Conservation (phyloP, 2,329 filamentous ascomycete species). For the Fusarium agapanthi region DNA sequence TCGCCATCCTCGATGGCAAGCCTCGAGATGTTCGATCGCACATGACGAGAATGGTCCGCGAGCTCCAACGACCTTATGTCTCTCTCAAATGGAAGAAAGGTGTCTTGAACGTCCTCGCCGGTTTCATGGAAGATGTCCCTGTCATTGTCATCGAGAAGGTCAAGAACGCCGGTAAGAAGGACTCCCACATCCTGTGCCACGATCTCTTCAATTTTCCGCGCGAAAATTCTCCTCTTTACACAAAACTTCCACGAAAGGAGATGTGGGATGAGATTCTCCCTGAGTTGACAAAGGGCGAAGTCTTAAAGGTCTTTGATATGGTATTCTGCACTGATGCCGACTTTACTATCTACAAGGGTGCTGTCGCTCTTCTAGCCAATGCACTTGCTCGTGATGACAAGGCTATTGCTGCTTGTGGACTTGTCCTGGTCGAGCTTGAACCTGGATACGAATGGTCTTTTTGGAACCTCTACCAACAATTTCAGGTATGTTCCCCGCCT, state of each 20-base stretch:
- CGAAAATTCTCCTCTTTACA: conserved; percentile 28
- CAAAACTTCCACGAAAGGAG: conserved; percentile 28
- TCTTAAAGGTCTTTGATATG: conserved; percentile 34
- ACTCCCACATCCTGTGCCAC: conserved; percentile 31
- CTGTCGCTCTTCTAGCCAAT: conserved; percentile 19
- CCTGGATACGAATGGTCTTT: conserved; percentile 36
- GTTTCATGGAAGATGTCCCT: conserved; percentile 35
- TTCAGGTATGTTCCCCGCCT: conserved; percentile 12
- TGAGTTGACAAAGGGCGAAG: conserved; percentile 10
- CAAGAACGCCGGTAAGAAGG: conserved; percentile 37
- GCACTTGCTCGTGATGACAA: conserved; percentile 28
- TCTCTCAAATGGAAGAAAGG: conserved; percentile 36
- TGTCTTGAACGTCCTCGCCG: conserved; percentile 19
- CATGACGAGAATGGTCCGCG: conserved; percentile 26
- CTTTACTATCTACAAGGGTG: conserved; percentile 37
- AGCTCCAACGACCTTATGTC: conserved; percentile 28
- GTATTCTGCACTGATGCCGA: conserved; percentile 35
- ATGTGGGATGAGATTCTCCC: conserved; percentile 32
- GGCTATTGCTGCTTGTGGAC: conserved; percentile 32
- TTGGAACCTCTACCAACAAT: conserved; percentile 38
- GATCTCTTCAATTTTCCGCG: conserved; percentile 35
- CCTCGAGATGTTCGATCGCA: conserved; percentile 30
- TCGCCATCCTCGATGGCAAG: conserved; percentile 30
- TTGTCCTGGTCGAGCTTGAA: conserved; percentile 34
- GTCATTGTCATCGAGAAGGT: conserved; percentile 37